phyloP scores from a whole-genome alignment of 208 protist genomes.

The Leishmania aethiopica region DNA sequence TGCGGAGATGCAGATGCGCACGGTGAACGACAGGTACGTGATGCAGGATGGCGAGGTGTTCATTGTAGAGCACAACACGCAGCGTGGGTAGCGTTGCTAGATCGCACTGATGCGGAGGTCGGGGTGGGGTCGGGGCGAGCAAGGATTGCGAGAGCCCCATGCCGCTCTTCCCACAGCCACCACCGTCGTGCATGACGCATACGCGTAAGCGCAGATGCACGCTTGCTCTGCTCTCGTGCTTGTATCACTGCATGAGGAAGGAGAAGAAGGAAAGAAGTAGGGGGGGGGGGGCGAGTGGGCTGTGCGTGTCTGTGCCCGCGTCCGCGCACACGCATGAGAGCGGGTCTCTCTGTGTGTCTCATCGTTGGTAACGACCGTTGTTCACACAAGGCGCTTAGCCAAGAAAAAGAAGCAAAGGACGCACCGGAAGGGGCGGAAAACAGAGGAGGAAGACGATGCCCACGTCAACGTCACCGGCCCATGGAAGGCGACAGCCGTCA shows the following conservation, averaged over 20 bases:
- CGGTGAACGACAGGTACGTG: conserved; percentile 59
- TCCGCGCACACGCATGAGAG: background rate
- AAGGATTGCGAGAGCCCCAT: background rate
- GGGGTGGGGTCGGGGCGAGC: background rate
- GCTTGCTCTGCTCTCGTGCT: background rate
- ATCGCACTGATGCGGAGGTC: background rate
- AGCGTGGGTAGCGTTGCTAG: conserved; percentile 1
- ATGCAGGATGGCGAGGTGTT: conserved; percentile 88
- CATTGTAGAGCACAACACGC: conserved; percentile 80
- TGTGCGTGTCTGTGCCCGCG: background rate
- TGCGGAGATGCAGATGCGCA: conserved; percentile 79
- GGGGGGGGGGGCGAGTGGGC: background rate
- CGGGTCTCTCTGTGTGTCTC: background rate
- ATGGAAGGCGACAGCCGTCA: background rate
- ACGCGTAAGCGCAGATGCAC: background rate
- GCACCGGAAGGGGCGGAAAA: background rate
- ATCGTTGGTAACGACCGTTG: background rate
- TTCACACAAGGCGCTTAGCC: background rate
- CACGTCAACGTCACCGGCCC: background rate
- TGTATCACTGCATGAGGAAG: background rate
- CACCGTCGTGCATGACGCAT: background rate
- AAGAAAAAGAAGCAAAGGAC: background rate
- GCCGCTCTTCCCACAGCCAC: background rate
- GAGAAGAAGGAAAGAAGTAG: background rate
- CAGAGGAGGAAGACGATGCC: background rate